Evolutionary conservation across 192 early-diverging fungal genomes (phyloP), one percentile per base, ranked within the genome.

Genomic region (Glomus cerebriforme): DNA sequence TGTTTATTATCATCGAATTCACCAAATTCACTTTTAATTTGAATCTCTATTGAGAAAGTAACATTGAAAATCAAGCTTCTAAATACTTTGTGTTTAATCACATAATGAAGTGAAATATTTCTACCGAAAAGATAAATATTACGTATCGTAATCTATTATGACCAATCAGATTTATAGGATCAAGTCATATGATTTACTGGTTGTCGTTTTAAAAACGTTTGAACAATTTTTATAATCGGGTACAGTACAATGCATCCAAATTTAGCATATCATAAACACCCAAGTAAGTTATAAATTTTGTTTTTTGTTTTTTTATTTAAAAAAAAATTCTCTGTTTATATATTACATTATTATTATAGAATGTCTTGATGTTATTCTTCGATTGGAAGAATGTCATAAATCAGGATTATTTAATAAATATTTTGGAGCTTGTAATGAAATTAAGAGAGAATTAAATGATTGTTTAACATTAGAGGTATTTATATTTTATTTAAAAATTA

Each of bases 311-410:
- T 10, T 3, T 17, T 3, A 29, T 15, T 26, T 19, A 13, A 37
- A 7, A 35, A 64, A 26, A 26, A 37, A n/a, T n/a, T n/a, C n/a
- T n/a, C n/a, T n/a, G n/a, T n/a, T n/a, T 27, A 9, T 27, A 4
- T 62, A 26, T 34, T 64, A 63, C 2, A 34, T 59, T 76, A 24
- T 59, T 76, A 24, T 43, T 9, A 29, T 65, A 77, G 59, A 24
- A 37, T 90, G 88, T 72, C 82, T 88, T 24, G 83, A 85, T 13
- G 77, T 87, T 27, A 90, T 90, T 79, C 73, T 84, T 59, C 82
- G 86, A n/a, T 79, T 90, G 24, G 87, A 90, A 26, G 75, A 86
- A 24, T 90, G 88, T 67, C 88, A 90, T 77, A 39, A 76, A 29
- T 80, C 84, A 32, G 84, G 83, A 31, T 79, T 88, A 60, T 84